Evolutionary conservation across 2,329 filamentous ascomycete species (phyloP).

Genomic region (Coniochaeta prunicola): DNA sequence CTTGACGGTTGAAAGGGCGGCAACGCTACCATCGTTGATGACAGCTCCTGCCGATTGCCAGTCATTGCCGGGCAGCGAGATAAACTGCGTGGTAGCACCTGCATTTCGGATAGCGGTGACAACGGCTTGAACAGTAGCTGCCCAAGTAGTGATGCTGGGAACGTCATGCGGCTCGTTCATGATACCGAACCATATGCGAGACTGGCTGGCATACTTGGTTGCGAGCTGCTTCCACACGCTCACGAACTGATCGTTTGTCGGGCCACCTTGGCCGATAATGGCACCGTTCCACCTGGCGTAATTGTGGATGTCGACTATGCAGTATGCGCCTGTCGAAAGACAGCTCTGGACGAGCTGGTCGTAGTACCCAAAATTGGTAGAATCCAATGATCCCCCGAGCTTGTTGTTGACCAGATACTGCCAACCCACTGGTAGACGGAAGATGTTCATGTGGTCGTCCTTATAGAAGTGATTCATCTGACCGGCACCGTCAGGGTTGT

Average conservation of each 20-base stretch:
- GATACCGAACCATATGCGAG: conserved; percentile 41
- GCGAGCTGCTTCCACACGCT: conserved; percentile 52
- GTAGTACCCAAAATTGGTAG: conserved; percentile 40
- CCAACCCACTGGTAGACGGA: conserved; percentile 39
- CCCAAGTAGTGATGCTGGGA: conserved; percentile 37
- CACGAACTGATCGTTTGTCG: conserved; percentile 53
- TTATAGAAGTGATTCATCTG: conserved; percentile 4
- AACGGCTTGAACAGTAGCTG: conserved; percentile 32
- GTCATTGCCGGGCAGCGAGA: conserved; percentile 43
- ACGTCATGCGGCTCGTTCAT: conserved; percentile 48
- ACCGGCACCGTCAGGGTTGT: conserved; percentile 3
- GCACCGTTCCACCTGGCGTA: conserved; percentile 53
- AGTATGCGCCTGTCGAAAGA: conserved; percentile 45
- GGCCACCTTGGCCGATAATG: conserved; percentile 60
- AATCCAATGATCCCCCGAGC: conserved; percentile 40
- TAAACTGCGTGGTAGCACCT: conserved; percentile 25
- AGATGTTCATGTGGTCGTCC: conserved; percentile 3
- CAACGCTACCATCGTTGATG: conserved; percentile 27
- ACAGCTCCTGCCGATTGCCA: conserved; percentile 30
- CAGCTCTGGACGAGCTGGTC: conserved; percentile 49
- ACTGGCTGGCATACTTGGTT: conserved; percentile 34
- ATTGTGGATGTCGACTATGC: conserved; percentile 50
- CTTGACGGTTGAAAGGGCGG: conserved; percentile 27
- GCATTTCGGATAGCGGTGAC: conserved; percentile 10
- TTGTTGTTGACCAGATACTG: conserved; percentile 47